These are phyloP conservation scores for Reticulascus tulasneorum DNA, from an alignment of 2,329 filamentous ascomycete genomes.

Conservation along the genomic window DNA sequence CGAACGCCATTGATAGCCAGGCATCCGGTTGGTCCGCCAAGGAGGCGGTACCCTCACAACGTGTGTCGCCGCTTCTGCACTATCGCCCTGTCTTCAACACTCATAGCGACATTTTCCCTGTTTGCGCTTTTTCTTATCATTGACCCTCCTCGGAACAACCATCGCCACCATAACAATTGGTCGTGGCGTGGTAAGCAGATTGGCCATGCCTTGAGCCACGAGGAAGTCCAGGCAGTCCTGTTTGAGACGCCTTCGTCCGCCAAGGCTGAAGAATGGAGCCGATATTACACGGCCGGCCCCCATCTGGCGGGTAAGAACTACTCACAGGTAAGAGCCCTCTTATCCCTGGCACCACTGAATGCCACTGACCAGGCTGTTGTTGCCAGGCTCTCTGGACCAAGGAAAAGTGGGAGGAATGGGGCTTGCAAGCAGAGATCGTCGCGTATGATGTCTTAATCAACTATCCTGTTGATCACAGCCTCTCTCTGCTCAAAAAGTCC, in stretches of 20 bases:
- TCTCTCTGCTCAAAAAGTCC: constrained; percentile 59
- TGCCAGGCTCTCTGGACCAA: constrained; percentile 66
- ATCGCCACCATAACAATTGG: constrained; percentile 24
- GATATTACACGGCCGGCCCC: constrained; percentile 72
- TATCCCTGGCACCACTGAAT: neutral
- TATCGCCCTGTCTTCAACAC: constrained; percentile 51
- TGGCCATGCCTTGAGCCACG: constrained; percentile 30
- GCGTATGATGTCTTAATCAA: constrained; percentile 77
- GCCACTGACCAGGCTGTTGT: constrained; percentile 11
- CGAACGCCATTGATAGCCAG: constrained; percentile 64
- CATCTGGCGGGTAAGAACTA: constrained; percentile 76
- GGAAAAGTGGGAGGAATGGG: constrained; percentile 69
- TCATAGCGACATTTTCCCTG: constrained; percentile 48
- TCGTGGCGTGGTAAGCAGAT: constrained; percentile 22
- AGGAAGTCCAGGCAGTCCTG: constrained; percentile 53
- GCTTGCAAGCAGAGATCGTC: constrained; percentile 59
- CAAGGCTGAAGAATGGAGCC: constrained; percentile 66
- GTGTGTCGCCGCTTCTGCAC: constrained; percentile 64
- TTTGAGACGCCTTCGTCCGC: constrained; percentile 54
- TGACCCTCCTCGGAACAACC: constrained; percentile 30
- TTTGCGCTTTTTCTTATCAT: constrained; percentile 39
- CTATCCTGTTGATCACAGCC: constrained; percentile 67
- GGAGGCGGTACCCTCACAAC: constrained; percentile 54
- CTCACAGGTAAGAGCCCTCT: constrained; percentile 50
- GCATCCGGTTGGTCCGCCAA: constrained; percentile 50